Percentiles rank a stretch among this genome's conserved stretches.
These are phyloP conservation scores for Fraxinus greggii DNA, from an alignment of 305 asterid genomes.

Conservation along the genomic window DNA sequence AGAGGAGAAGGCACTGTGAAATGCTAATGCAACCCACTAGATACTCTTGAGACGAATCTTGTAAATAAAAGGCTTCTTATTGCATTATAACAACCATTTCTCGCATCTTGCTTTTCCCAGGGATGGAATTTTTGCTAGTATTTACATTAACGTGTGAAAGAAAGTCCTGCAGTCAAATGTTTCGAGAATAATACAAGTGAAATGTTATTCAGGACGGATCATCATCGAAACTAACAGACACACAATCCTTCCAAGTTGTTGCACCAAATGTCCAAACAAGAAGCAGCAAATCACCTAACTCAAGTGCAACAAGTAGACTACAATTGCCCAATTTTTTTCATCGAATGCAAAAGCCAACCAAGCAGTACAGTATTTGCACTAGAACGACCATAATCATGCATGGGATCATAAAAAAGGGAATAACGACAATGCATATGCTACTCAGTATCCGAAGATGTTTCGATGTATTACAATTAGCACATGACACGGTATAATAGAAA, in stretches of 20 bases:
- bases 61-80: neutral
- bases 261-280: neutral
- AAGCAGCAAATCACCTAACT: neutral
- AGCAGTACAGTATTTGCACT: neutral
- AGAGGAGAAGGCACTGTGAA: neutral
- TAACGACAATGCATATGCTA: neutral
- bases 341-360: neutral
- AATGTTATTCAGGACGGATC: neutral
- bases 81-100: neutral
- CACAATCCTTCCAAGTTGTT: neutral
- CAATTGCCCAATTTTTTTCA: neutral
- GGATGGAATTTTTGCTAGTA: neutral
- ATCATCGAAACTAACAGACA: neutral
- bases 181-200: neutral
- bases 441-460: neutral
- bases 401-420: neutral
- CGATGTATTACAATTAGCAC: neutral
- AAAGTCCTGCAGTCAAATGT: neutral
- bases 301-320: neutral
- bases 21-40: neutral
- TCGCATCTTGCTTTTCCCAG: neutral
- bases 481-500: neutral
- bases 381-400: neutral
- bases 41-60: neutral
- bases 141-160: neutral